These are phyloP conservation scores for Sclerospora graminicola DNA, from an alignment of 352 stramenopile species.

Conservation along the genomic window DNA sequence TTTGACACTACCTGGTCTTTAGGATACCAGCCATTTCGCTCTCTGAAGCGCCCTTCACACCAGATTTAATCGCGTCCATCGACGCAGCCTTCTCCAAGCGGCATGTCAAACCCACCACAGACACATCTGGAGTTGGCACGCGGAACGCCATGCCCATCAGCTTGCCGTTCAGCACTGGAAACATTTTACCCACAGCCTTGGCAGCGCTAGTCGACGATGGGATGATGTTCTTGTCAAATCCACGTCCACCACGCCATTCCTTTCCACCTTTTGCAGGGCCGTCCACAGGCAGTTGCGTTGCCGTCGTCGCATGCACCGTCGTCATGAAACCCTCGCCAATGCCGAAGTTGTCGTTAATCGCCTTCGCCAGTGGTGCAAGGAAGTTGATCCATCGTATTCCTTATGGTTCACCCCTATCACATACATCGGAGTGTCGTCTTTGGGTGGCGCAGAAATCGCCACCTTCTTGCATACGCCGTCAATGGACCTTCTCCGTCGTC, in stretches of 20 bases:
- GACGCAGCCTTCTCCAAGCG: too few species aligned
- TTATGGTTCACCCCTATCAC: conserved; percentile 98
- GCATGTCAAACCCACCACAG: conserved; percentile 82
- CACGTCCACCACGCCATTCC: conserved; percentile 98
- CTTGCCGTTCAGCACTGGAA: conserved; percentile 89
- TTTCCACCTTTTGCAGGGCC: conserved; percentile 89
- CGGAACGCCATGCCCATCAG: conserved; percentile 82
- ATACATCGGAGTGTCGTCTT: conserved; percentile 95
- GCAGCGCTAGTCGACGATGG: too few species aligned
- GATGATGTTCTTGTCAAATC: conserved; percentile 97
- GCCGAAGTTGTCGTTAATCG: conserved; percentile 96
- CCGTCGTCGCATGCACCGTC: too few species aligned
- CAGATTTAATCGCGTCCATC: conserved; percentile 95
- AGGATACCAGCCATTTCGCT: conserved; percentile 93
- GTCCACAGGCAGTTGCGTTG: conserved; percentile 96
- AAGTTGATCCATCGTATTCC: conserved; percentile 84
- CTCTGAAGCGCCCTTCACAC: conserved; percentile 91
- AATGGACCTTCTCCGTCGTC: too few species aligned
- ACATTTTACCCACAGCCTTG: conserved; percentile 31
- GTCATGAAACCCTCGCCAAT: conserved; percentile 98
- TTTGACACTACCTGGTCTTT: conserved; percentile 94
- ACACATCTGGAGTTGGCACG: too few species aligned
- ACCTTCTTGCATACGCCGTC: conserved; percentile 90
- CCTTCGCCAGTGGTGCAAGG: too few species aligned
- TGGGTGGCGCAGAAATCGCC: conserved; percentile 94